phyloP scores from a whole-genome alignment of 2,329 filamentous ascomycete genomes.

The Phaeosphaeriaceae sp. region DNA sequence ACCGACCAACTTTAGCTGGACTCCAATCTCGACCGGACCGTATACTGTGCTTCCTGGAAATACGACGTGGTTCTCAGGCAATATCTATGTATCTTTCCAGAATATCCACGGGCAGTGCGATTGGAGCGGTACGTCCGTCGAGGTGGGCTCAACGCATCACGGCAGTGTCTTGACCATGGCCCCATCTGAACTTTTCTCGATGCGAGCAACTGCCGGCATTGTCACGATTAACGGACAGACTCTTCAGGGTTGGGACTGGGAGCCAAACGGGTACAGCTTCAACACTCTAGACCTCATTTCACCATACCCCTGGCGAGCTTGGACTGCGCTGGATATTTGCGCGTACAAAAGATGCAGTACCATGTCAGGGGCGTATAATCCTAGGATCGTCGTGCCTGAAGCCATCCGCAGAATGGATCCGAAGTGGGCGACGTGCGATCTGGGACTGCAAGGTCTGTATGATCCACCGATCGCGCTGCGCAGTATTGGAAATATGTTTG shows the following conservation, averaged over 20 bases:
- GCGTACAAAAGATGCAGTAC: constrained; percentile 12
- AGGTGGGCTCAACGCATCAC: constrained; percentile 16
- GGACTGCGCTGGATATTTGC: constrained; percentile 15
- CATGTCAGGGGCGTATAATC: constrained; percentile 21
- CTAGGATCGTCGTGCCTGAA: constrained; percentile 20
- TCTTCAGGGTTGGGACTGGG: not conserved
- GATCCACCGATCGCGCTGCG: constrained; percentile 21
- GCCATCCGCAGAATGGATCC: constrained; percentile 25
- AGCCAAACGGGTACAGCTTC: constrained; percentile 19
- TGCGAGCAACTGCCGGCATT: constrained; percentile 14
- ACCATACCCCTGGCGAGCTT: constrained; percentile 22
- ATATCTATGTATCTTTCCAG: constrained; percentile 26
- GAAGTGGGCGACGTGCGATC: constrained; percentile 24
- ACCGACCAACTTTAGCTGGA: constrained; percentile 26
- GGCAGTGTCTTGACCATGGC: constrained; percentile 25
- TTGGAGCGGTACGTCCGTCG: constrained; percentile 18
- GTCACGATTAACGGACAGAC: constrained; percentile 10
- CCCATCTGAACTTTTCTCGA: constrained; percentile 22
- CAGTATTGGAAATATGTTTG: constrained; percentile 22
- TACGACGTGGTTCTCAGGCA: constrained; percentile 25
- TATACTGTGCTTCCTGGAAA: constrained; percentile 21
- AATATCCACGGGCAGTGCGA: constrained; percentile 18
- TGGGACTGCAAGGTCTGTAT: constrained; percentile 20
- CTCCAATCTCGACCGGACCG: constrained; percentile 22
- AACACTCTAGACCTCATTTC: constrained; percentile 19